Conservation (phyloP, 306 rosid species). For the Elaeagnus macrophylla region DNA sequence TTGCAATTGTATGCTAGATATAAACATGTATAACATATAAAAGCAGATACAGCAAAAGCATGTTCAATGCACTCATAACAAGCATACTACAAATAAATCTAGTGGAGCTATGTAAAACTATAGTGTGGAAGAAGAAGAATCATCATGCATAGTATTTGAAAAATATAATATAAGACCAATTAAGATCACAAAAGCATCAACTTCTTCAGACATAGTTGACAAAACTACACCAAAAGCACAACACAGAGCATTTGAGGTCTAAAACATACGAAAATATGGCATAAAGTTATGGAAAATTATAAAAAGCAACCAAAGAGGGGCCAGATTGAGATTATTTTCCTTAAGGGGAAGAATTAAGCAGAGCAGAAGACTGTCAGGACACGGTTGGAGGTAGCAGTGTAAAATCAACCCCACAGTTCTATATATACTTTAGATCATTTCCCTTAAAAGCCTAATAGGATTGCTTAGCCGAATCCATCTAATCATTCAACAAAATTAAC, state of each 20-base stretch:
- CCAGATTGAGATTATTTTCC: not conserved
- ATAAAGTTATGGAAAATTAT: not conserved
- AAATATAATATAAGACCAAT: too few species aligned
- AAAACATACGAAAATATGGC: not conserved
- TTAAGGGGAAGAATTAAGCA: not conserved
- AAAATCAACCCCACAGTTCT: not conserved
- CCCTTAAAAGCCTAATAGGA: not conserved
- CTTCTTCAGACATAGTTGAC: too few species aligned
- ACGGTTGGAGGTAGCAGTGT: not conserved
- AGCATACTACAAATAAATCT: too few species aligned
- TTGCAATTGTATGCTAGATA: too few species aligned
- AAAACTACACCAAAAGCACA: too few species aligned
- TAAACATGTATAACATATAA: too few species aligned
- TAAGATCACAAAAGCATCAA: too few species aligned
- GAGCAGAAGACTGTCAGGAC: not conserved
- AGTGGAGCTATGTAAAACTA: too few species aligned
- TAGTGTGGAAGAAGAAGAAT: too few species aligned
- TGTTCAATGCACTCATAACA: too few species aligned
- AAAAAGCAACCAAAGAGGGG: not conserved
- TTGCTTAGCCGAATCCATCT: not conserved
- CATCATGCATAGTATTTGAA: too few species aligned
- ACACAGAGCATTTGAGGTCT: not conserved
- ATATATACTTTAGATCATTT: not conserved
- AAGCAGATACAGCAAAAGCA: too few species aligned
- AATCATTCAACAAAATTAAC: not conserved